Evolutionary conservation across 2,329 filamentous ascomycete species (phyloP), one percentile per base, ranked within the genome.

Genomic region (Cladorrhinum sp.): DNA sequence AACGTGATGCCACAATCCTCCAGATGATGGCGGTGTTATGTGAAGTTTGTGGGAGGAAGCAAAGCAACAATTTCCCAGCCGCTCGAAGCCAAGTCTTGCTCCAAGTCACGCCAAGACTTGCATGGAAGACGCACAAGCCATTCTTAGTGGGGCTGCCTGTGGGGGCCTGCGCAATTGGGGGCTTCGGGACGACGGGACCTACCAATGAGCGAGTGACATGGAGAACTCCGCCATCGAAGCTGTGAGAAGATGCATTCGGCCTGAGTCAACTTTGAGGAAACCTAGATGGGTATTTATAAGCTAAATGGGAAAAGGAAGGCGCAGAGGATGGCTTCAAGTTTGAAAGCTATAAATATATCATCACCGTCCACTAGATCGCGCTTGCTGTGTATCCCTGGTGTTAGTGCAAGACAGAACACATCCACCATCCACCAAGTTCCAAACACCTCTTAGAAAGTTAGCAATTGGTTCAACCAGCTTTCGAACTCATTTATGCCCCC

Each of bases 11-110:
- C 41, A n/a, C n/a, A 45, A 20, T 45, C 41, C 18, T 45, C 41
- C 41, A 18, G n/a, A 45, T 45, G 41, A 45, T 45, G 41, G 41
- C 41, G 16, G 16, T 18, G 41, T 18, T n/a, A n/a, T n/a, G 16
- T 45, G 38, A 23, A 48, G 49, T 36, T 56, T 56, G 25, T 50
- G 22, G 49, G 20, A 50, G 16, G 53, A 38, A 23, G 52, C n/a
- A 49, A 50, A 50, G 20, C 32, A 56, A 49, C 23, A 56, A 56
- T 56, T 56, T 56, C 53, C 29, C 53, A 49, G 23, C 53, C 38
- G 53, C 23, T 13, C 22, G 22, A 49, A 49, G 52, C 52, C 52
- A 55, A 55, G 20, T 20, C 36, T 6, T 41, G 29, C 16, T 18
- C 22, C 53, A 56, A n/a, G 53, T 27, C 32, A 23, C 16, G 53